phyloP scores from a whole-genome alignment of 192 early-diverging fungal species.

The Thoreauomyces humboldtii region DNA sequence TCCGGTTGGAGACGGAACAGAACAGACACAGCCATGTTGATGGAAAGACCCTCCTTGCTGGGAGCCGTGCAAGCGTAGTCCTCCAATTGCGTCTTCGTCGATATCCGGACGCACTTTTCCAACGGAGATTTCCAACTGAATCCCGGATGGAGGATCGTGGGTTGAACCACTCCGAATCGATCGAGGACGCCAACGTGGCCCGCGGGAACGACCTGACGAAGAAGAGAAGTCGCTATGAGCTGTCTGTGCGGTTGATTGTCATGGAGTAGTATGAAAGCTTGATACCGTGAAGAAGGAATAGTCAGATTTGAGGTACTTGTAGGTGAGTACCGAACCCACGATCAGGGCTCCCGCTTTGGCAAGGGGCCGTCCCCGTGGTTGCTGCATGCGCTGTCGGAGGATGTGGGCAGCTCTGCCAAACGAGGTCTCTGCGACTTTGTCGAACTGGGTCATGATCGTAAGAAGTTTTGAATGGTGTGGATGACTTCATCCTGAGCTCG shows the following conservation, averaged over 20 bases:
- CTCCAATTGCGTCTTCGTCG: constrained; percentile 16
- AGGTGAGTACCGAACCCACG: neutral
- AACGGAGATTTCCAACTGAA: constrained; percentile 18
- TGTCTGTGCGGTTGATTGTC: too few species aligned
- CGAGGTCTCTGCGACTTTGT: constrained; percentile 4
- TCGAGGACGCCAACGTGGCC: constrained; percentile 21
- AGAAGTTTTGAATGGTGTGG: too few species aligned
- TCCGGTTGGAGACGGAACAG: constrained; percentile 10
- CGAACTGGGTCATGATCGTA: constrained; percentile 20
- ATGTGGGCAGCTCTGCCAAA: neutral
- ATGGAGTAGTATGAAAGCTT: too few species aligned
- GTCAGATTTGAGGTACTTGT: neutral
- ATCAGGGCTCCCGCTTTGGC: neutral
- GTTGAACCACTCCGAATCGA: constrained; percentile 6
- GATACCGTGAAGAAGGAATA: neutral
- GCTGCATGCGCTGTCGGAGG: neutral
- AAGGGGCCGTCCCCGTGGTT: neutral
- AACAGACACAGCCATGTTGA: constrained; percentile 11
- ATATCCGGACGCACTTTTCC: neutral
- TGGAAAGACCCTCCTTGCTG: constrained; percentile 15
- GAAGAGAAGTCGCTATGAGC: neutral
- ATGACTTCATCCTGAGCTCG: too few species aligned
- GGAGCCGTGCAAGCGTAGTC: constrained; percentile 11
- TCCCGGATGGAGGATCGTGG: neutral
- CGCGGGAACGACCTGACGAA: constrained; percentile 9